Conservation (phyloP, 139 green algal genomes). For the Micromonas pusilla region DNA sequence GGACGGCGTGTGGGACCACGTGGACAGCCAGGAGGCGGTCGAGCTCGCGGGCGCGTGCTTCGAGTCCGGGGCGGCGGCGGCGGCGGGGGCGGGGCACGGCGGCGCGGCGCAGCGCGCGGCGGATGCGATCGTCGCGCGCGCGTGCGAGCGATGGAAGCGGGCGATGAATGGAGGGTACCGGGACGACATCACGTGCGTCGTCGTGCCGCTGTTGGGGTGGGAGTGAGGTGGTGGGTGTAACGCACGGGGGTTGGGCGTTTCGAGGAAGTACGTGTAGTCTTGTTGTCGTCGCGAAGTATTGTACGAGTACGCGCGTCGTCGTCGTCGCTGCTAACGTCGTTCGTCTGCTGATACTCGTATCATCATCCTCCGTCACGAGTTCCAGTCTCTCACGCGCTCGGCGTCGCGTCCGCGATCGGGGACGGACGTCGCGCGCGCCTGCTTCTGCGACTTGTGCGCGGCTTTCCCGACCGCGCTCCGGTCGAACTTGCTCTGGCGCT, state of each 20-base stretch:
- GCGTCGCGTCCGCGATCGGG: neutral
- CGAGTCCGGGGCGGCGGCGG: neutral
- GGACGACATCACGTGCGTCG: conserved; percentile 11
- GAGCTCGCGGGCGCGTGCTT: neutral
- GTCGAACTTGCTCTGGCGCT: neutral
- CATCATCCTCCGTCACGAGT: too few species aligned
- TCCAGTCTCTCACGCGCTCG: neutral
- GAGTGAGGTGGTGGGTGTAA: too few species aligned
- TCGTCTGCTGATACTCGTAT: too few species aligned
- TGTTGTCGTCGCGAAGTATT: too few species aligned
- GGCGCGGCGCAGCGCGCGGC: too few species aligned
- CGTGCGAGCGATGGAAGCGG: neutral
- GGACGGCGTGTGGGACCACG: conserved; percentile 83
- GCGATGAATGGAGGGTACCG: neutral
- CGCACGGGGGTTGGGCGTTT: too few species aligned
- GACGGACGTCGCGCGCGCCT: neutral
- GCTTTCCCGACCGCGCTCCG: neutral
- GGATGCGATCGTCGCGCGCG: neutral
- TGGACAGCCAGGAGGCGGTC: neutral
- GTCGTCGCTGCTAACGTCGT: too few species aligned
- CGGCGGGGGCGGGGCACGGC: neutral
- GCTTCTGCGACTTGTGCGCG: neutral
- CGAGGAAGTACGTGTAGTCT: too few species aligned
- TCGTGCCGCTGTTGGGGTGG: neutral
- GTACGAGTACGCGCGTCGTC: too few species aligned